Percentiles rank a stretch among this genome's conserved stretches.
phyloP scores from a whole-genome alignment of 257 asterid species.

The Solanum medicagineum region DNA sequence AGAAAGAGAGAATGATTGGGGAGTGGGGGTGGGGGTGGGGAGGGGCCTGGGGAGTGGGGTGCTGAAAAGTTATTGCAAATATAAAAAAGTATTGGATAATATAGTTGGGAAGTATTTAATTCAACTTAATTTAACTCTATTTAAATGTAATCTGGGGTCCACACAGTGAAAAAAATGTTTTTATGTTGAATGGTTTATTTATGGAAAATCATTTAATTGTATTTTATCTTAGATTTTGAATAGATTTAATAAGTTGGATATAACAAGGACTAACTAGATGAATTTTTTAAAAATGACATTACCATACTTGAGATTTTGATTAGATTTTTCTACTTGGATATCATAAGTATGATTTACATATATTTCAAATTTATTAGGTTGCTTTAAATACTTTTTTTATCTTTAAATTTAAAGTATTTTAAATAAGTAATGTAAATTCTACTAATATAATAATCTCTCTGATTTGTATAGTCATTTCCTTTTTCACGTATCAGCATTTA shows the following conservation, averaged over 20 bases:
- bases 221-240: no score
- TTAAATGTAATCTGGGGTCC: conserved; percentile 2
- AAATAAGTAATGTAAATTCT: neutral
- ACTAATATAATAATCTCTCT: neutral
- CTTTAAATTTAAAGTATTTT: neutral
- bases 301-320: neutral
- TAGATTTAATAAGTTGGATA: no score
- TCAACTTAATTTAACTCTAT: neutral
- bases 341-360: neutral
- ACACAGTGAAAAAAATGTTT: neutral
- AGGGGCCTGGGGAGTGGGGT: neutral
- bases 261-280: no score
- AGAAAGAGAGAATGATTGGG: neutral
- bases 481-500: no score
- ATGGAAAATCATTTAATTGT: no score
- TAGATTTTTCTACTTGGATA: neutral
- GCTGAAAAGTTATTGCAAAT: neutral
- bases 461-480: neutral
- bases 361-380: neutral
- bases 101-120: neutral
- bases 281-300: no score
- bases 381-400: neutral
- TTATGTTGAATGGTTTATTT: no score
- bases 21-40: neutral
- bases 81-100: neutral